Evolutionary conservation across 306 rosid species (phyloP), one percentile per base, ranked within the genome.

Genomic region (Crotalaria pallida): DNA sequence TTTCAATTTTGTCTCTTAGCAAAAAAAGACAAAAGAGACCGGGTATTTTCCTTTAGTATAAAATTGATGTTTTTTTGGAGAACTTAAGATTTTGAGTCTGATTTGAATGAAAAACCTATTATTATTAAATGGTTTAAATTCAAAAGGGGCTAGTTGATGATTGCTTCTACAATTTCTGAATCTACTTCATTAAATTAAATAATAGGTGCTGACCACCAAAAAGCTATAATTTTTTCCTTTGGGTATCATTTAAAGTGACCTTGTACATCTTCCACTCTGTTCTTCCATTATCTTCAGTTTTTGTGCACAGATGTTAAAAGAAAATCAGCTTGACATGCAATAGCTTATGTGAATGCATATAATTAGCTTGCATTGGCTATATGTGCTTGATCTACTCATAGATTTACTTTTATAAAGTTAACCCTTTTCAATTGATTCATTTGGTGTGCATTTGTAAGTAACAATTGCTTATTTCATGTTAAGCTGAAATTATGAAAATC

Each of bases 341-440:
- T 58, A 27, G 24, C 18, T 12, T 62, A 62, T 16, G 16, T 21
- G 36, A 18, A 43, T 38, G 10, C n/a, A 41, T 49, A 58, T 57
- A 36, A 64, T 76, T 24, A n/a, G 57, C 69, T 27, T 79, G 55
- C 45, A 41, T 61, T 50, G 19, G 65, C 57, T 65, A 70, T n/a
- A 56, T 56, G 33, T 80, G 58, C 56, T 63, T 23, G 45, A 58
- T 62, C 50, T 68, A 34, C 52, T 55, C 7, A 3, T 17, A 1
- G 49, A 40, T 50, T 9, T 44, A 48, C 26, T 57, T 45, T 48
- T 64, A 57, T 29, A 17, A 45, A 73, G 31, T 24, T 48, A 38
- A 23, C 24, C 26, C 22, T 72, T 49, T 49, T 10, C 58, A 18
- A 5, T n/a, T 78, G 38, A 21, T 48, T 53, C 24, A 62, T 48